Evolutionary conservation across 2,329 filamentous ascomycete genomes (phyloP).

Genomic region (Neopestalotiopsis sp.): DNA sequence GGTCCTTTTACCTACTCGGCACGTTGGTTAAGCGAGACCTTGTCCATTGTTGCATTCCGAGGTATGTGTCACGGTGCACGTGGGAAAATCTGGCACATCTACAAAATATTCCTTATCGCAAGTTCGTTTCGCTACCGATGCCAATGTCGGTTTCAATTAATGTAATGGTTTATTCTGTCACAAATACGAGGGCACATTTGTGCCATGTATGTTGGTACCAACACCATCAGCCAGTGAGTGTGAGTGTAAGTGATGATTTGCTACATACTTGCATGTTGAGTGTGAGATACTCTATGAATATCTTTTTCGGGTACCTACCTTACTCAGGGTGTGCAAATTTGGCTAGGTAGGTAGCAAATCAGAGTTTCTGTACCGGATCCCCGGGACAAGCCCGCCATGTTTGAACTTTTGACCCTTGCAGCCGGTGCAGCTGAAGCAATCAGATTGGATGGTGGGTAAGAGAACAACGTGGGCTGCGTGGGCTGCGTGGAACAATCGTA

Average conservation of each 20-base stretch:
- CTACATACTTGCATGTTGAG: neutral
- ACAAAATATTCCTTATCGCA: neutral
- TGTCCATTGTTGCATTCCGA: neutral
- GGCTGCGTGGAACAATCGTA: slow-evolving; percentile 6
- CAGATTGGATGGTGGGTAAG: neutral
- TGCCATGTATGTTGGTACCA: neutral
- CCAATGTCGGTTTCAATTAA: neutral
- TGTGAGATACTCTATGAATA: neutral
- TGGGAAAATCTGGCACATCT: neutral
- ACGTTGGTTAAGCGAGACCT: neutral
- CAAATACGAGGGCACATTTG: neutral
- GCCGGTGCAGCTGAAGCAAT: neutral
- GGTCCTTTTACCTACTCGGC: neutral
- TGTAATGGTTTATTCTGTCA: neutral
- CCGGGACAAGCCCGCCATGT: slow-evolving; percentile 14
- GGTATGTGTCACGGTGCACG: slow-evolving; percentile 5
- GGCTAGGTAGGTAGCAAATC: neutral
- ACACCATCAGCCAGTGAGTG: neutral
- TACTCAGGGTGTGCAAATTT: neutral
- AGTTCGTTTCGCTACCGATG: neutral
- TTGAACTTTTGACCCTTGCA: neutral
- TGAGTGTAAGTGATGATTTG: neutral
- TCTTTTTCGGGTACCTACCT: neutral
- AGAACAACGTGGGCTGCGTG: slow-evolving; percentile 16
- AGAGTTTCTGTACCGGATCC: slow-evolving; percentile 10